Percentiles rank a stretch among this genome's conserved stretches.
Conservation (phyloP, 164 flowering plant genomes). For the Akebia trifoliata region DNA sequence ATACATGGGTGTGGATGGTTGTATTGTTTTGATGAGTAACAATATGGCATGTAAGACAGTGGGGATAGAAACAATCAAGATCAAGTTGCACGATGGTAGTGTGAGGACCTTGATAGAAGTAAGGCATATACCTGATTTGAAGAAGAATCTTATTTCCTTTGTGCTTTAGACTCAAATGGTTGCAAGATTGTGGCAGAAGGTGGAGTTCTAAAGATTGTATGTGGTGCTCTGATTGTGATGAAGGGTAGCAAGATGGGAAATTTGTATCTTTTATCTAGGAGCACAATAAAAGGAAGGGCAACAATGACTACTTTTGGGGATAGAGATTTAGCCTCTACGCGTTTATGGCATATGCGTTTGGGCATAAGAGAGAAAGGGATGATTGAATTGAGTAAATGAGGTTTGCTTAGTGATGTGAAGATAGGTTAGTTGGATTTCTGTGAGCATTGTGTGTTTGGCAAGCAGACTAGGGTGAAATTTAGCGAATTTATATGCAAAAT, state of each 20-base stretch:
- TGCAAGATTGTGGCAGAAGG: not conserved
- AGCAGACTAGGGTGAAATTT: no score
- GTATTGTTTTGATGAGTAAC: not conserved
- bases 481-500: no score
- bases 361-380: not conserved
- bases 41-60: not conserved
- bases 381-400: not conserved
- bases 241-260: not conserved
- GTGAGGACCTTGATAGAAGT: not conserved
- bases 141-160: constrained; percentile 2
- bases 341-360: not conserved
- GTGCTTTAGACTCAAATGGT: not conserved
- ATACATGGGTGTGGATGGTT: not conserved
- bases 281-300: not conserved
- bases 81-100: not conserved
- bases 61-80: constrained; percentile 1
- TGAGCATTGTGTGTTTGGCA: no score
- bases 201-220: not conserved
- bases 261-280: not conserved
- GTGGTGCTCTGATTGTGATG: not conserved
- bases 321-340: not conserved
- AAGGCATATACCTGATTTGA: not conserved
- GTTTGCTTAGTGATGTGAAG: not conserved
- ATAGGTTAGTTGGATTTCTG: not conserved
- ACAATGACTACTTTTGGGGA: not conserved